These are phyloP conservation scores for Penicillium subrubescens DNA, from an alignment of 495 filamentous ascomycete species.

Conservation along the genomic window DNA sequence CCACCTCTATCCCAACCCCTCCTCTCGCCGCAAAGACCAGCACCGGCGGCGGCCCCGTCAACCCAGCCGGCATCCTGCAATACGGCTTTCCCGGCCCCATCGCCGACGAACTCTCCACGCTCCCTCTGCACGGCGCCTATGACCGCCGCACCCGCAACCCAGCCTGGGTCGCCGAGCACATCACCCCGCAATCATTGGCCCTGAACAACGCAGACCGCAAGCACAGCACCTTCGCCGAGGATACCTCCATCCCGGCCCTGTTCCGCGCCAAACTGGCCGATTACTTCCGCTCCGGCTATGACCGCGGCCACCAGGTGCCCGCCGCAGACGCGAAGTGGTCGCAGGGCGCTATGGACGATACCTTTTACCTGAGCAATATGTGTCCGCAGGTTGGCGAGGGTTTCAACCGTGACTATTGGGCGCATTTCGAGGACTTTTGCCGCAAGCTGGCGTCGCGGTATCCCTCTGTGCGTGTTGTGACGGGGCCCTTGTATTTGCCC, in stretches of 20 bases:
- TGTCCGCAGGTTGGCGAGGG: conserved; percentile 96
- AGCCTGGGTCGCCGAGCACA: conserved; percentile 95
- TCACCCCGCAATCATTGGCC: conserved; percentile 84
- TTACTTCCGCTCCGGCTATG: conserved; percentile 87
- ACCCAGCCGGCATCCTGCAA: conserved; percentile 88
- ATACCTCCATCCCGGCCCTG: conserved; percentile 72
- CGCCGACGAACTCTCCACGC: conserved; percentile 73
- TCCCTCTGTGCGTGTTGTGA: conserved; percentile 86
- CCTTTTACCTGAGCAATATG: conserved; percentile 93
- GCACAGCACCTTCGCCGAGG: conserved; percentile 81
- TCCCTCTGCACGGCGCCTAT: conserved; percentile 79
- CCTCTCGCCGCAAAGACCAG: conserved; percentile 41
- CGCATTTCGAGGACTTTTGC: conserved; percentile 97
- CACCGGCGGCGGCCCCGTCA: conserved; percentile 56
- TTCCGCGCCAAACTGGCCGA: conserved; percentile 90
- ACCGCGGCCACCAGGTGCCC: conserved; percentile 80
- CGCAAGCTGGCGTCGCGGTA: conserved; percentile 78
- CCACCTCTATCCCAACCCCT: conserved; percentile 40
- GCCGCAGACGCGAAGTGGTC: conserved; percentile 96
- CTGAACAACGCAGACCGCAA: conserved; percentile 78
- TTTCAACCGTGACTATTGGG: conserved; percentile 99
- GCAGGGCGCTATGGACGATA: conserved; percentile 90
- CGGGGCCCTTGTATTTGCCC: conserved; percentile 91
- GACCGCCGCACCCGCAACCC: conserved; percentile 93
- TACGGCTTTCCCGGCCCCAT: conserved; percentile 96